phyloP scores from a whole-genome alignment of 2,329 filamentous ascomycete species.

The Xylaria sp. region DNA sequence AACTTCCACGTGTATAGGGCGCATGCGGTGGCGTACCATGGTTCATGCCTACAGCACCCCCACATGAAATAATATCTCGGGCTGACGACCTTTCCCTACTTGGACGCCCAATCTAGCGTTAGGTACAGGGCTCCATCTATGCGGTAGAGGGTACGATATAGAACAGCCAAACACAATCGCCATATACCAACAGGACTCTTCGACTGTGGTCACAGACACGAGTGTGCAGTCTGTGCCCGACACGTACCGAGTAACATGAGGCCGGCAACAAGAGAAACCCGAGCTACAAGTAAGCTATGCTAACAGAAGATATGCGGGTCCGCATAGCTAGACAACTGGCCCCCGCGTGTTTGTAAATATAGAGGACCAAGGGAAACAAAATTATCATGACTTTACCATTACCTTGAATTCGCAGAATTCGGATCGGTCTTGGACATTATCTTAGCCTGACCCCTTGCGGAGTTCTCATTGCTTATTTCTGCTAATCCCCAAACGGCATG shows the following conservation, averaged over 20 bases:
- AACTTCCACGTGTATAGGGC: not conserved
- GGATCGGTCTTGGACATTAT: too few species aligned
- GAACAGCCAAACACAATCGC: not conserved
- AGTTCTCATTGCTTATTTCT: not conserved
- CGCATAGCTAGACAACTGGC: not conserved
- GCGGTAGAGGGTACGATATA: not conserved
- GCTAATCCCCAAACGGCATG: not conserved
- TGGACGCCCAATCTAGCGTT: conserved; percentile 1
- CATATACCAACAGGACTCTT: not conserved
- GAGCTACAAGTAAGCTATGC: too few species aligned
- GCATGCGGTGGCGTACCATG: conserved; percentile 3
- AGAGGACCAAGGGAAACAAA: not conserved
- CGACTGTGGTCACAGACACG: not conserved
- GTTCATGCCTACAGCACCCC: not conserved
- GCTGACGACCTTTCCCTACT: not conserved
- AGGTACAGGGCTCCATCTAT: not conserved
- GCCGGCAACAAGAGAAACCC: too few species aligned
- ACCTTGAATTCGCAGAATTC: too few species aligned
- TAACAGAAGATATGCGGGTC: too few species aligned
- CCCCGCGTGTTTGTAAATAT: not conserved
- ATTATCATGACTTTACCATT: not conserved
- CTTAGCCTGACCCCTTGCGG: too few species aligned
- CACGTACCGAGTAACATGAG: not conserved
- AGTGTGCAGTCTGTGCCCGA: not conserved
- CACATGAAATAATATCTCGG: not conserved